Base-by-base conservation (phyloP, 495 filamentous ascomycete genomes). In the Neurospora sp. region DNA sequence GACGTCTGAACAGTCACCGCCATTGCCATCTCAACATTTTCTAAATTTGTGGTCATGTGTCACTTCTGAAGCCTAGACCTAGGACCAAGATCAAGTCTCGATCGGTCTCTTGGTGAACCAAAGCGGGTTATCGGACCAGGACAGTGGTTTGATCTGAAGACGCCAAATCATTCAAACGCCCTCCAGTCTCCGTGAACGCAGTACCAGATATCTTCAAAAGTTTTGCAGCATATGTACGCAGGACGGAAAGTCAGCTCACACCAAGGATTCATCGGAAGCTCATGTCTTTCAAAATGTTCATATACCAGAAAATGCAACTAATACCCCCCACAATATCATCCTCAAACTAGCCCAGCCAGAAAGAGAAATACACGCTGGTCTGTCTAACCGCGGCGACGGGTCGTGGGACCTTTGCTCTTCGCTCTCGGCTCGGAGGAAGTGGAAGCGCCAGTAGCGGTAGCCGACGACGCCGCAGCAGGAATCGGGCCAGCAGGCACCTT, bases 391-490 rank as follows among this genome's bases (percentile, higher is more conserved):
- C 85, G 83, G 72, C 86, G 84, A 48, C 86, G 81, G n/a, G 86
- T 88, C 8, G 85, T 85, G 18, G 86, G 85, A 44, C 81, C 84
- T 76, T 87, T 88, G 71, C 74, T 78, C 77, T 81, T 84, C 5
- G 85, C 80, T 12, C 82, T 83, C 4, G 78, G 53, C 53, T 65
- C 53, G 53, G 53, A 31, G 27, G 22, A 61, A 27, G 27, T 61
- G 22, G 53, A 61, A 31, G 53, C 27, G 14, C 53, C 74, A 5
- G 82, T 80, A 39, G 85, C 80, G 18, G 75, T 73, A 1, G 77
- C 79, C 44, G 82, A 76, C 5, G 74, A 48, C 9, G 69, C 42
- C 46, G 69, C 22, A 20, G 71, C 22, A 22, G 39, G 69, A 11
- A 37, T 18, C 16, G 68, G 70, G 38, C 71, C 35, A 71, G 81